Evolutionary conservation across 208 protist genomes (phyloP).

Genomic region (Acanthamoeba lenticulata): DNA sequence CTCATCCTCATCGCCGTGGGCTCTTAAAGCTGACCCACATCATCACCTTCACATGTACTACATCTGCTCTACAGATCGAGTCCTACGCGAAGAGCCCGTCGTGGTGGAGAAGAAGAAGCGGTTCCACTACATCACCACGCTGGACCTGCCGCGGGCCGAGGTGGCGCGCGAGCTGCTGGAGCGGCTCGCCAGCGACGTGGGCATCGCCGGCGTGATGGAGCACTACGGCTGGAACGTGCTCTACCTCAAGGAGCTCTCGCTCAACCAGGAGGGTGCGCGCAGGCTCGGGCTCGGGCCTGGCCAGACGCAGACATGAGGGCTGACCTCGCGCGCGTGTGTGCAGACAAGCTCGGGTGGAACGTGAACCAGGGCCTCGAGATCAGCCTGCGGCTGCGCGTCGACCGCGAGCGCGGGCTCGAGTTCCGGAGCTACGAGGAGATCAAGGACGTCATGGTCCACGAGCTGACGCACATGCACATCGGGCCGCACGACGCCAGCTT

Average conservation of each 20-base stretch:
- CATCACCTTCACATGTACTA: not conserved
- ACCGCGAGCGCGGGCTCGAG: not conserved
- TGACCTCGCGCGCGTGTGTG: too few species aligned
- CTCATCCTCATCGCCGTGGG: not conserved
- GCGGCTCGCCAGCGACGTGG: not conserved
- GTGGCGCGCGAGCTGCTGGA: not conserved
- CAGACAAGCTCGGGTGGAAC: constrained; percentile 40
- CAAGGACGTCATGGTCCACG: constrained; percentile 14
- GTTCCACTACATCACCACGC: constrained; percentile 9
- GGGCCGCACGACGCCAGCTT: not conserved
- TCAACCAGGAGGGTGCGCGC: not conserved
- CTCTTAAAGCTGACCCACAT: not conserved
- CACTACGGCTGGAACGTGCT: not conserved
- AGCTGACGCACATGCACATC: constrained; percentile 36
- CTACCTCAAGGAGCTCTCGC: constrained; percentile 9
- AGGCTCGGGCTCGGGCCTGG: not conserved
- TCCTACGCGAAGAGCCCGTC: not conserved
- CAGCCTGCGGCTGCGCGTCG: not conserved
- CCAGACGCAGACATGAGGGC: too few species aligned
- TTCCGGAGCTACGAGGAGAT: not conserved
- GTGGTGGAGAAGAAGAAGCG: not conserved
- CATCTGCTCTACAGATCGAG: not conserved
- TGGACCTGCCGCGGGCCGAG: not conserved
- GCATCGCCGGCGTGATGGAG: not conserved
- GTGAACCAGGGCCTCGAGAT: constrained; percentile 29